Evolutionary conservation across 2,329 filamentous ascomycete genomes (phyloP).

Genomic region (Neophaeococcomyces mojaviensis): DNA sequence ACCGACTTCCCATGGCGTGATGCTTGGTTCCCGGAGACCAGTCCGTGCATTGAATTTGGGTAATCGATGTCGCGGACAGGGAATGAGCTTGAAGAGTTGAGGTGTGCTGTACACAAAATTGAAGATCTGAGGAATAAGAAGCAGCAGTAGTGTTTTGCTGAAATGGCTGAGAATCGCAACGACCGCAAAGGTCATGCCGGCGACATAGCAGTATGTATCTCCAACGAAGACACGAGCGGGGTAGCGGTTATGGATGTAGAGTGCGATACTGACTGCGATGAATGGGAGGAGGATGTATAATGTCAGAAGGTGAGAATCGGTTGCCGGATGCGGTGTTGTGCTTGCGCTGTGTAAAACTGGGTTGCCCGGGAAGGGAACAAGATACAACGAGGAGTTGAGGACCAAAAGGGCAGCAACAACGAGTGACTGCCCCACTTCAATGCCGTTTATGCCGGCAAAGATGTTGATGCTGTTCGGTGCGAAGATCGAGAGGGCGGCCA

Average conservation of each 20-base stretch:
- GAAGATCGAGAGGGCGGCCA: constrained; percentile 94
- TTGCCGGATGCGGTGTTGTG: constrained; percentile 77
- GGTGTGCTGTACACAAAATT: constrained; percentile 93
- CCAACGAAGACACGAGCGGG: constrained; percentile 92
- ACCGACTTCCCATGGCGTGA: constrained; percentile 62
- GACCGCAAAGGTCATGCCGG: constrained; percentile 96
- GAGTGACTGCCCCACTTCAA: constrained; percentile 90
- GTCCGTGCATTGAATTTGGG: constrained; percentile 81
- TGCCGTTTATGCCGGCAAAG: constrained; percentile 96
- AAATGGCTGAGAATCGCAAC: constrained; percentile 96
- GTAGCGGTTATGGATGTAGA: constrained; percentile 91
- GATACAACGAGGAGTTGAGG: constrained; percentile 81
- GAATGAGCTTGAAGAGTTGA: constrained; percentile 82
- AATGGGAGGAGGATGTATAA: constrained; percentile 92
- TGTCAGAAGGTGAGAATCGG: constrained; percentile 91
- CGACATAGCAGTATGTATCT: constrained; percentile 99
- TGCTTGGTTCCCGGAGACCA: constrained; percentile 77
- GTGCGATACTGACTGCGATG: constrained; percentile 79
- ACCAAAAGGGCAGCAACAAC: constrained; percentile 78
- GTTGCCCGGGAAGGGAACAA: constrained; percentile 48
- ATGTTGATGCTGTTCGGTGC: constrained; percentile 99
- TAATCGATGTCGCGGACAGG: constrained; percentile 86
- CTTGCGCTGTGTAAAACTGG: constrained; percentile 32
- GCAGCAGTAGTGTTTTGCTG: constrained; percentile 86
- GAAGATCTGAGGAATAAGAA: constrained; percentile 89